A percentile compares a stretch with the other conserved stretches of the same genome.
Evolutionary conservation across 2,329 filamentous ascomycete genomes (phyloP).

Genomic region (Paramyrothecium roridum): DNA sequence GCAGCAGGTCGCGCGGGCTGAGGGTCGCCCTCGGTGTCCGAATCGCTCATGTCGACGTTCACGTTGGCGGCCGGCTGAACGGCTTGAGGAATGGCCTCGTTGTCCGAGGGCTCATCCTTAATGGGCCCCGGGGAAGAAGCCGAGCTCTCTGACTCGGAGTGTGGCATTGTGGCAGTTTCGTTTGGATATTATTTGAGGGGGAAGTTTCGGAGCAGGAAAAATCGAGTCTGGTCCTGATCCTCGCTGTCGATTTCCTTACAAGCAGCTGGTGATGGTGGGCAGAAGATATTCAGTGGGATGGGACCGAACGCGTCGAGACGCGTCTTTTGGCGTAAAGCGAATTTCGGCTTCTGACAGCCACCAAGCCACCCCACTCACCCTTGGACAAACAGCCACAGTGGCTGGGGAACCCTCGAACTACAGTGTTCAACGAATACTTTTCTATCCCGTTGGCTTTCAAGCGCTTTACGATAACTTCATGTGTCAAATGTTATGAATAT

Average conservation of each 20-base stretch:
- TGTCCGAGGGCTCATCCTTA: conserved; percentile 32
- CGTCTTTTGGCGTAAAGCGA: not conserved
- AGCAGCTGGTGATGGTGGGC: not conserved
- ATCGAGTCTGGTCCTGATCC: not conserved
- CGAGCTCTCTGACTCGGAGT: conserved; percentile 34
- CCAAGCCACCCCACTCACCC: no score
- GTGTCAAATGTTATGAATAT: no score
- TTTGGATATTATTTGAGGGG: no score
- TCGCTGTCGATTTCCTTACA: not conserved
- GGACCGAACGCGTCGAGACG: not conserved
- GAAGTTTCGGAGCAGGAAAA: no score
- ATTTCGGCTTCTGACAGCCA: not conserved
- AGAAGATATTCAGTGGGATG: not conserved
- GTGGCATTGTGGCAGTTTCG: conserved; percentile 34
- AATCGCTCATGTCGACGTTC: conserved; percentile 40
- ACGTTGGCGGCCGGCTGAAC: conserved; percentile 14
- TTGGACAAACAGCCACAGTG: no score
- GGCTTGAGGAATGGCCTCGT: conserved; percentile 20
- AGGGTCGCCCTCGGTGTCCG: conserved; percentile 21
- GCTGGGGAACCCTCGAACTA: no score
- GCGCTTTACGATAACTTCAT: no score
- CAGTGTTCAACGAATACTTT: no score
- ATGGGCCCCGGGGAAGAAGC: conserved; percentile 21
- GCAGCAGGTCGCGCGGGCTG: conserved; percentile 13
- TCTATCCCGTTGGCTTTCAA: no score